Conservation (phyloP, 805 yeast genomes). For the Starmerella bombicola region DNA sequence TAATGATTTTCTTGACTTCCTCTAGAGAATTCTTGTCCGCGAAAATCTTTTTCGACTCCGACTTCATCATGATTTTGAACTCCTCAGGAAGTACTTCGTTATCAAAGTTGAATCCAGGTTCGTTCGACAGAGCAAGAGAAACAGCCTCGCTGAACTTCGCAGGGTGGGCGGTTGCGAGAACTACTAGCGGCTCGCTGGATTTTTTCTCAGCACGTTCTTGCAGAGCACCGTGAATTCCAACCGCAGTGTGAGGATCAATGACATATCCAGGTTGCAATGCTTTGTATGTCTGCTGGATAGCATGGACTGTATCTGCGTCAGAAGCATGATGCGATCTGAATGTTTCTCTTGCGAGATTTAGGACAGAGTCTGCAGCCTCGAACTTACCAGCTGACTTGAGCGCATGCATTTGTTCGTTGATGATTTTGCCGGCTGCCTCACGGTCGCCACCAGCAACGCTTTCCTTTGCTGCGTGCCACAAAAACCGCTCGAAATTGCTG, state of each 20-base stretch:
- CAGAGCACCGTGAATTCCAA: constrained; percentile 74
- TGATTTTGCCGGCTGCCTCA: constrained; percentile 57
- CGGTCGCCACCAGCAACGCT: constrained; percentile 43
- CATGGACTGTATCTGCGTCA: constrained; percentile 62
- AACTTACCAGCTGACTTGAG: constrained; percentile 69
- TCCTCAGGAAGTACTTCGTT: constrained; percentile 81
- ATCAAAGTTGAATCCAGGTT: constrained; percentile 72
- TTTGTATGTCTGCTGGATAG: constrained; percentile 60
- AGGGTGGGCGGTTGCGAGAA: constrained; percentile 96
- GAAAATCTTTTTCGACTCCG: constrained; percentile 67
- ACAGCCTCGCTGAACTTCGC: constrained; percentile 98
- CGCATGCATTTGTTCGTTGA: constrained; percentile 65
- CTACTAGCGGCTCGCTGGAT: constrained; percentile 38
- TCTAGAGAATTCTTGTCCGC: constrained; percentile 18
- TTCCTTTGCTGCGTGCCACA: constrained; percentile 85
- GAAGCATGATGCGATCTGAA: constrained; percentile 72
- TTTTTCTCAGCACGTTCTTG: constrained; percentile 35
- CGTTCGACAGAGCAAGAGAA: constrained; percentile 54
- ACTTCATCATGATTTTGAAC: constrained; percentile 53
- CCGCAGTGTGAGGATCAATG: constrained; percentile 93
- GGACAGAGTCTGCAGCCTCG: constrained; percentile 50
- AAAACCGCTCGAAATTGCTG: constrained; percentile 87
- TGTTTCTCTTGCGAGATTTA: constrained; percentile 51
- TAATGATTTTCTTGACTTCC: constrained; percentile 60
- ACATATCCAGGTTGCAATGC: constrained; percentile 54